Base-by-base conservation (phyloP, 805 yeast species). In the Zygosaccharomyces bisporus region DNA sequence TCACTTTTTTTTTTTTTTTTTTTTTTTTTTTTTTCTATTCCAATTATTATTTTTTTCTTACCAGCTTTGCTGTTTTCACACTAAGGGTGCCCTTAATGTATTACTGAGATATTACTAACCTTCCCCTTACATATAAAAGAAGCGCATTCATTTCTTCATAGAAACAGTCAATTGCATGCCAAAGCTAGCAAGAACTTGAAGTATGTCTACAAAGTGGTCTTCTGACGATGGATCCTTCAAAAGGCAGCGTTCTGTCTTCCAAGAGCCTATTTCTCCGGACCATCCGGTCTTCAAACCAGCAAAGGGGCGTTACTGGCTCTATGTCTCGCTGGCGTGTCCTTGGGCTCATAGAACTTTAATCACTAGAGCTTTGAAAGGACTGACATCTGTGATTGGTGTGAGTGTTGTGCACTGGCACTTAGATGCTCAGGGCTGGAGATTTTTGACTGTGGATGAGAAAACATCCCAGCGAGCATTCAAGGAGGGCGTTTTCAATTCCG, bases 291-390 rank as follows among this genome's bases (percentile, higher is more conserved):
- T 80, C 61, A 70, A 79, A 13, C 87, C 96, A 4, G 96, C 88
- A 58, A 73, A 75, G 36, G 78, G 78, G 46, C 75, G 99, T 57
- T 91, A 91, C 61, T 95, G 90, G 66, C 74, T 89, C 44, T 90
- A 85, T 56, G 95, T 88, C 8, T 83, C 93, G 0, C 71, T 74
- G 39, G 96, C 96, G 1, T 91, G 99, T 67, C 98, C 99, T 3
- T 91, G 97, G 78, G 97, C 97, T 1, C 95, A 87, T 60, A 75
- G 98, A 50, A 79, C 90, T 0, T 71, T 90, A 46, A 82, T 88
- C 42, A 73, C 82, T 2, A 69, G 96, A 43, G 66, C 75, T 9
- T 70, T 91, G 50, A 88, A 89, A 69, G 95, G 96, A 1, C 64
- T 84, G 39, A 67, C 73, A 1, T 68, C 77, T 1, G 65, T 82